These are phyloP conservation scores for Tricholoma hemisulphureum DNA, from an alignment of 768 basidiomycete species.

Conservation along the genomic window DNA sequence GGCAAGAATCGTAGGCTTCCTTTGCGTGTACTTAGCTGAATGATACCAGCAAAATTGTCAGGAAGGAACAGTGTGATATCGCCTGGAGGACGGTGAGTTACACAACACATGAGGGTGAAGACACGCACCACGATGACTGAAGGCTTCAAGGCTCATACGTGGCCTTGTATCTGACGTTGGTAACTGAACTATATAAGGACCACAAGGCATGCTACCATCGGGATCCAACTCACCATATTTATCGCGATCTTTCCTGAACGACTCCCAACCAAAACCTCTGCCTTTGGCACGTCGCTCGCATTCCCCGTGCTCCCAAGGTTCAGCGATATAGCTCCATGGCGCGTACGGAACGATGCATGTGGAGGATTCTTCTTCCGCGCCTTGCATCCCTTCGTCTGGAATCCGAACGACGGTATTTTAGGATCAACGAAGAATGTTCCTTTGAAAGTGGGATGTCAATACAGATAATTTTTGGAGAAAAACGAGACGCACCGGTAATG, in stretches of 20 bases:
- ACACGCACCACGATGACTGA: slow-evolving; percentile 32
- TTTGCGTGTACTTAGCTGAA: slow-evolving; percentile 24
- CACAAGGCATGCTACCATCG: neutral
- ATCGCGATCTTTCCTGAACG: slow-evolving; percentile 39
- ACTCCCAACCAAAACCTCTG: slow-evolving; percentile 37
- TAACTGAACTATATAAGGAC: slow-evolving; percentile 22
- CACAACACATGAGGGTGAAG: neutral
- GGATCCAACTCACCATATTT: slow-evolving; percentile 33
- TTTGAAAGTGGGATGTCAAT: slow-evolving; percentile 11
- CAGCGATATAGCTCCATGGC: slow-evolving; percentile 38
- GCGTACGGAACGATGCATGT: slow-evolving; percentile 43
- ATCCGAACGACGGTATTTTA: slow-evolving; percentile 26
- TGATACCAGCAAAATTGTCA: slow-evolving; percentile 26
- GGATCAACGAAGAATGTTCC: slow-evolving; percentile 46
- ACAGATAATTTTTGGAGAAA: neutral
- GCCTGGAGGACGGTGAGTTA: slow-evolving; percentile 17
- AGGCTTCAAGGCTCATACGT: slow-evolving; percentile 37
- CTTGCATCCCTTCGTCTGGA: slow-evolving; percentile 21
- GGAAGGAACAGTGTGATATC: slow-evolving; percentile 28
- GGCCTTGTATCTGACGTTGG: slow-evolving; percentile 32
- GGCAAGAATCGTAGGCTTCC: slow-evolving; percentile 30
- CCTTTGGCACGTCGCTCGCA: slow-evolving; percentile 26
- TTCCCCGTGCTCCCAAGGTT: slow-evolving; percentile 39
- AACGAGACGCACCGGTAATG: neutral
- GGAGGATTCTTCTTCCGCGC: slow-evolving; percentile 28